Conservation (phyloP, 2,329 filamentous ascomycete genomes). For the Aspergillus tubingensis region DNA sequence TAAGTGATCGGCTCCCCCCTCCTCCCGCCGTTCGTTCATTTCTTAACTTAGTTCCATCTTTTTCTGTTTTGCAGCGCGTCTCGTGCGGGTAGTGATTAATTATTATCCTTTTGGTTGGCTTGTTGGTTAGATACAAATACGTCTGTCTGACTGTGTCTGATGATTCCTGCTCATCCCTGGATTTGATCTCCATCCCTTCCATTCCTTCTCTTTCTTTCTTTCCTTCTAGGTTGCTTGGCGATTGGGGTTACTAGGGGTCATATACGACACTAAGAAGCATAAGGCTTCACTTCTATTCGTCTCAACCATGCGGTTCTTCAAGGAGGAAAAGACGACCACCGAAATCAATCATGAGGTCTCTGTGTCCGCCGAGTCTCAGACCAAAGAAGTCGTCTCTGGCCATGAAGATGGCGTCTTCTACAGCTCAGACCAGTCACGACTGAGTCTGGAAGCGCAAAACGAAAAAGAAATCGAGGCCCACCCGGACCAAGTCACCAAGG, state of each 20-base stretch:
- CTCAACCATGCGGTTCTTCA: neutral
- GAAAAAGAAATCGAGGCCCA: constrained; percentile 31
- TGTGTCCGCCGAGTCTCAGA: neutral
- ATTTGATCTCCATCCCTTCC: no score
- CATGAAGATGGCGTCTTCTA: neutral
- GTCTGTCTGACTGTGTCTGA: neutral
- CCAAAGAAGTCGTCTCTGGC: neutral
- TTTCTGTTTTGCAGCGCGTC: neutral
- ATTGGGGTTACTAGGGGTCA: no score
- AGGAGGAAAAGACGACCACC: neutral
- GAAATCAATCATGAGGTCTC: neutral
- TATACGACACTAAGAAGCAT: no score
- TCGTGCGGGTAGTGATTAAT: neutral
- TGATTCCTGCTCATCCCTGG: no score
- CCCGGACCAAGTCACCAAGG: constrained; percentile 27
- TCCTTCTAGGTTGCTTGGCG: no score
- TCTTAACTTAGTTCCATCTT: neutral
- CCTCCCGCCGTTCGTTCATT: neutral
- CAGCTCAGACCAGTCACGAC: constrained; percentile 16
- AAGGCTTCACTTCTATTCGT: neutral
- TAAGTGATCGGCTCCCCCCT: neutral
- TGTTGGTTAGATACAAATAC: neutral
- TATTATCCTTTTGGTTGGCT: neutral
- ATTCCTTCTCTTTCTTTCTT: no score
- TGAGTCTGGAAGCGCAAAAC: constrained; percentile 31